Evolutionary conservation across 805 yeast species (phyloP).

Genomic region (Pichia cabralensis): DNA sequence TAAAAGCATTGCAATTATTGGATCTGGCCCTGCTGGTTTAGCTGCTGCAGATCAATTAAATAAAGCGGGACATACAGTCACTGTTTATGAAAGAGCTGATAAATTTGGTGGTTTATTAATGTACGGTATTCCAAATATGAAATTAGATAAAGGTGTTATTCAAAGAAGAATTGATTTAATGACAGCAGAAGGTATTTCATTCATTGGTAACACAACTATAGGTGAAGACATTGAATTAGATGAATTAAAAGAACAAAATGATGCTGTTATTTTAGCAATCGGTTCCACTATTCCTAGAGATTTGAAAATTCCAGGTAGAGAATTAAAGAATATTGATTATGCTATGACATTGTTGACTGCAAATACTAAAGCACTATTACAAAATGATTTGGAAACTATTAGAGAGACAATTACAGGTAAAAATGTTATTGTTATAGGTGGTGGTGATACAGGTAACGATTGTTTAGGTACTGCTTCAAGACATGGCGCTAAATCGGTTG

Average conservation of each 20-base stretch:
- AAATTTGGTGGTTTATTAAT: constrained; percentile 94
- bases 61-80: constrained; percentile 88
- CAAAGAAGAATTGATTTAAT: constrained; percentile 87
- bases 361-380: constrained; percentile 85
- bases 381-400: constrained; percentile 69
- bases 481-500: constrained; percentile 92
- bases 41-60: constrained; percentile 96
- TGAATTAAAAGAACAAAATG: constrained; percentile 52
- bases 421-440: constrained; percentile 93
- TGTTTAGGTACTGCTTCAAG: constrained; percentile 96
- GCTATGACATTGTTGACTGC: constrained; percentile 88
- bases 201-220: constrained; percentile 66
- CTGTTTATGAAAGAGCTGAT: constrained; percentile 89
- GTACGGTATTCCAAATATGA: constrained; percentile 99
- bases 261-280: constrained; percentile 84
- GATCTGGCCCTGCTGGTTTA: constrained; percentile 96
- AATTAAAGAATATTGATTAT: constrained; percentile 76
- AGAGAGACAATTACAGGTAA: constrained; percentile 68
- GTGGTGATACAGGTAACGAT: constrained; percentile 99
- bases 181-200: constrained; percentile 81
- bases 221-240: constrained; percentile 76
- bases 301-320: constrained; percentile 89
- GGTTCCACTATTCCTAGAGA: constrained; percentile 98
- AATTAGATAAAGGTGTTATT: constrained; percentile 85
- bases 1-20: constrained; percentile 74